These are phyloP conservation scores for Pelargonium myrrhifolium DNA, from an alignment of 441 rosid genomes.

Conservation along the genomic window DNA sequence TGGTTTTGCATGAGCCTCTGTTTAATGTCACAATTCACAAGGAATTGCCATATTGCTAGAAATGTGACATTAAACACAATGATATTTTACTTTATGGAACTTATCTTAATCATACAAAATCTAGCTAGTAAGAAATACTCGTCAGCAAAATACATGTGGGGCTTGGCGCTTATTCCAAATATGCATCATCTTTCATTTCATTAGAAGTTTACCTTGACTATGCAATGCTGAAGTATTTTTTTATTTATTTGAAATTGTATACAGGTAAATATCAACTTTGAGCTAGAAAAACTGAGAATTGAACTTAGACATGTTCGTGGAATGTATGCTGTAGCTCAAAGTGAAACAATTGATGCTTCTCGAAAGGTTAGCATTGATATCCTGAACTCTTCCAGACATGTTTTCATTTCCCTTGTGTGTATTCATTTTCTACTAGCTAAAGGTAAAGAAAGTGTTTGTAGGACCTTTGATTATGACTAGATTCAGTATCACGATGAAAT, in stretches of 20 bases:
- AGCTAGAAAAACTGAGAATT: slow-evolving; percentile 72
- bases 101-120: no score
- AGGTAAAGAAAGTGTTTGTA: neutral
- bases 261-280: slow-evolving; percentile 56
- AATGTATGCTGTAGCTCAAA: slow-evolving; percentile 64
- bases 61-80: no score
- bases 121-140: no score
- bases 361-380: slow-evolving; percentile 42
- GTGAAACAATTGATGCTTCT: slow-evolving; percentile 68
- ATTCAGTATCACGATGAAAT: neutral
- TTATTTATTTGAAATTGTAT: slow-evolving; percentile 16
- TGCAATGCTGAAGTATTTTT: neutral
- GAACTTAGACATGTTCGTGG: slow-evolving; percentile 77
- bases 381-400: neutral
- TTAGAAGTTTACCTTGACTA: no score
- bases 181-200: no score
- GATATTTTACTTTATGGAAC: no score
- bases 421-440: neutral
- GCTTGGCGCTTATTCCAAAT: no score
- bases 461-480: neutral
- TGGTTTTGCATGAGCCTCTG: no score
- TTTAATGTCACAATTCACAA: no score
- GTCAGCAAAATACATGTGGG: no score
- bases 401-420: slow-evolving; percentile 3
- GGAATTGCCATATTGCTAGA: neutral